A percentile compares a stretch with the other conserved stretches of the same genome.
These are phyloP conservation scores for Scenedesmus sp. DNA, from an alignment of 163 green algal species.

Conservation along the genomic window DNA sequence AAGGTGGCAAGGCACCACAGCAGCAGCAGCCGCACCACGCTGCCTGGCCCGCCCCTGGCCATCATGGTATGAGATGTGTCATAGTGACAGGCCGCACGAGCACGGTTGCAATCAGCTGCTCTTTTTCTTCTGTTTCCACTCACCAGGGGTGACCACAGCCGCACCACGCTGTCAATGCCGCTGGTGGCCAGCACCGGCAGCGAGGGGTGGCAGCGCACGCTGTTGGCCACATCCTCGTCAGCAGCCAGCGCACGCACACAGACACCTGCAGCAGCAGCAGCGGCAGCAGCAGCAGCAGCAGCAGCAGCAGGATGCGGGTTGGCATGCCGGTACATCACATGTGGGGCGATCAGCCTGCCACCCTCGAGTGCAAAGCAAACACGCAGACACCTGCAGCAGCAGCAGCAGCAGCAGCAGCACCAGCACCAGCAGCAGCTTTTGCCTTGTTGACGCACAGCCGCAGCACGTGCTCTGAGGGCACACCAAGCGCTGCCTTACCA, in stretches of 20 bases:
- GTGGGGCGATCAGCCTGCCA: too few species aligned
- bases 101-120: not conserved
- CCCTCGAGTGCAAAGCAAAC: too few species aligned
- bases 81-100: not conserved
- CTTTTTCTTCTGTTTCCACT: not conserved
- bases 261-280: conserved; percentile 52
- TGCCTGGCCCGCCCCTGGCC: too few species aligned
- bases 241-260: conserved; percentile 61
- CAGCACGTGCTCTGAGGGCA: not conserved
- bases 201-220: conserved; percentile 82
- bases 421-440: not conserved
- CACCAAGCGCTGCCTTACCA: not conserved
- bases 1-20: not conserved
- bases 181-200: conserved; percentile 85
- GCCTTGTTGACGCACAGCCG: too few species aligned
- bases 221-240: conserved; percentile 85
- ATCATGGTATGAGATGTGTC: conserved; percentile 72
- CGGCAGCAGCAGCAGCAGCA: not conserved
- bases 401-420: too few species aligned
- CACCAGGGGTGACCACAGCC: conserved; percentile 63
- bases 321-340: too few species aligned
- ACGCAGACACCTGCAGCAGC: not conserved
- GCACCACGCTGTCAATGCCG: conserved; percentile 87
- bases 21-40: conserved; percentile 74
- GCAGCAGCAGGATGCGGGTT: conserved; percentile 13